A percentile compares a stretch with the other conserved stretches of the same genome.
These are phyloP conservation scores for Nepenthes gracilis DNA, from an alignment of 148 eudicot species.

Conservation along the genomic window DNA sequence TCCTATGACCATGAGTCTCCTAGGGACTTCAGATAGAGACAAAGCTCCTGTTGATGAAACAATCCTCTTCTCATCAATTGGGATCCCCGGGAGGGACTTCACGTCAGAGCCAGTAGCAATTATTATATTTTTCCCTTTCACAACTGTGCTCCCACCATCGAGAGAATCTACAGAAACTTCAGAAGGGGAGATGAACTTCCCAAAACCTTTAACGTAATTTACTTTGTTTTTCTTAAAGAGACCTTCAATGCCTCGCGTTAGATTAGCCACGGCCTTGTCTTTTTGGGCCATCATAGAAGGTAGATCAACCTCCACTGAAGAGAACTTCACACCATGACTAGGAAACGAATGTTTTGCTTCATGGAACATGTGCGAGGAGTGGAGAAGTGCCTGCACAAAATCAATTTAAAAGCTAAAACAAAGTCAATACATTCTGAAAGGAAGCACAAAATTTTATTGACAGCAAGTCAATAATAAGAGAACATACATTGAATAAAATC, in stretches of 20 bases:
- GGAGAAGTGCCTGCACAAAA: slow-evolving; percentile 60
- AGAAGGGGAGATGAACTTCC: slow-evolving; percentile 67
- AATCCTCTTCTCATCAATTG: slow-evolving; percentile 83
- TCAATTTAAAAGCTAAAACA: background rate
- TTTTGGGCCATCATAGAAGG: slow-evolving; percentile 93
- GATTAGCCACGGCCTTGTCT: slow-evolving; percentile 62
- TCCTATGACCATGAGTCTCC: slow-evolving; percentile 79
- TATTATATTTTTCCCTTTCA: slow-evolving; percentile 79
- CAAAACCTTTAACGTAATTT: slow-evolving; percentile 80
- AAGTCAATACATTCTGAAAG: too few species aligned
- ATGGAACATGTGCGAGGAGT: slow-evolving; percentile 93
- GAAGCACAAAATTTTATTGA: too few species aligned
- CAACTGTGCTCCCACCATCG: slow-evolving; percentile 66
- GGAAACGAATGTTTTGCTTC: slow-evolving; percentile 81
- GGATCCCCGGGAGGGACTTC: slow-evolving; percentile 69
- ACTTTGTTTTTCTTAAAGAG: slow-evolving; percentile 96
- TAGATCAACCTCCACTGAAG: slow-evolving; percentile 71
- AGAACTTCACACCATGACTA: slow-evolving; percentile 60
- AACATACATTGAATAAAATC: too few species aligned
- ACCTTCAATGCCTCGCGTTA: slow-evolving; percentile 83
- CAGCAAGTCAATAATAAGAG: too few species aligned
- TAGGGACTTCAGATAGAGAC: slow-evolving; percentile 69
- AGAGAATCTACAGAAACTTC: slow-evolving; percentile 74
- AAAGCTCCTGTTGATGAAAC: slow-evolving; percentile 78
- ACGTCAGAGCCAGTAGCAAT: slow-evolving; percentile 96